These are phyloP conservation scores for Trichaptum fuscoviolaceum DNA, from an alignment of 768 basidiomycete species.

Conservation along the genomic window DNA sequence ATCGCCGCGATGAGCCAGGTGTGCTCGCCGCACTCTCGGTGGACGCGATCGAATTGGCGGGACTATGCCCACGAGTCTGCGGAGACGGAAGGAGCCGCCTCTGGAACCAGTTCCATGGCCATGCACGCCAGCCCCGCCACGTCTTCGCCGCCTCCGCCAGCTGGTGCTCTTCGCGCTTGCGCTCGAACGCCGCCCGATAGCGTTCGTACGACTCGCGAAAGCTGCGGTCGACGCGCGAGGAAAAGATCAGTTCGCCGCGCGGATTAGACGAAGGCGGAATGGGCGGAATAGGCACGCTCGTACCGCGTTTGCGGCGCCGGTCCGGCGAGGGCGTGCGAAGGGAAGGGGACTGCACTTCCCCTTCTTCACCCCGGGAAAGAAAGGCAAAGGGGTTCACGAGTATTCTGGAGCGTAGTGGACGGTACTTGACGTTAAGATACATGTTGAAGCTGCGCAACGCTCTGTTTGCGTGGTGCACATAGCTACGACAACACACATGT, in stretches of 20 bases:
- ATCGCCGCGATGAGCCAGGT: constrained; percentile 17
- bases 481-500: constrained; percentile 43
- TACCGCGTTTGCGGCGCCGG: constrained; percentile 30
- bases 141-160: constrained; percentile 29
- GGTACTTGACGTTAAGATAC: constrained; percentile 90
- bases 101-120: constrained; percentile 17
- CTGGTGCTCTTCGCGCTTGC: constrained; percentile 61
- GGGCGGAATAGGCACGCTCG: constrained; percentile 50
- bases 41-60: constrained; percentile 8
- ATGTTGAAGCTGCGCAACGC: constrained; percentile 92
- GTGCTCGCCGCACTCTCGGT: constrained; percentile 16
- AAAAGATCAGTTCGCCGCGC: constrained; percentile 95
- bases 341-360: constrained; percentile 18
- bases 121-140: constrained; percentile 25
- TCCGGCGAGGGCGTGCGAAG: constrained; percentile 28
- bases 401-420: constrained; percentile 61
- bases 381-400: constrained; percentile 30
- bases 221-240: constrained; percentile 70
- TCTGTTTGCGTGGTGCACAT: constrained; percentile 93
- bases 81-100: constrained; percentile 1
- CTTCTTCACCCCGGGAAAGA: constrained; percentile 17
- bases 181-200: constrained; percentile 84
- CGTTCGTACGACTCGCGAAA: constrained; percentile 93
- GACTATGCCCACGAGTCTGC: not conserved
- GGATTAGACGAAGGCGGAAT: constrained; percentile 89